A percentile compares a stretch with the other conserved stretches of the same genome.
Evolutionary conservation across 768 basidiomycete genomes (phyloP).

Genomic region (Leucocoprinus leucothites): DNA sequence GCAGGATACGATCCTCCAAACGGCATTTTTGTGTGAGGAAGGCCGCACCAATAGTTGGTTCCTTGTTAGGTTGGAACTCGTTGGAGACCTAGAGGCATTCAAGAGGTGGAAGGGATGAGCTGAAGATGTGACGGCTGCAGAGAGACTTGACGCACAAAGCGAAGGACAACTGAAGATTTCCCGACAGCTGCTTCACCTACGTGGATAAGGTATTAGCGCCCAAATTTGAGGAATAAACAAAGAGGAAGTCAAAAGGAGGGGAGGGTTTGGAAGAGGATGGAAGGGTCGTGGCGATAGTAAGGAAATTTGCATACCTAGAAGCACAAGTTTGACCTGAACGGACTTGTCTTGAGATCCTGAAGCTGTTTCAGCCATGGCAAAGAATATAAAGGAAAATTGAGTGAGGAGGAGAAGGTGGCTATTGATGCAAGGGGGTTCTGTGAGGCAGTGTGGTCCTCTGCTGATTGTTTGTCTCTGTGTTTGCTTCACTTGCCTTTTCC

Average conservation of each 20-base stretch:
- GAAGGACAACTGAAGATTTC: slow-evolving; percentile 96
- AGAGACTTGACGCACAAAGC: slow-evolving; percentile 67
- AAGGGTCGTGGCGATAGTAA: not conserved
- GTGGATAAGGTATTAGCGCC: slow-evolving; percentile 13
- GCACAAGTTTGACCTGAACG: slow-evolving; percentile 96
- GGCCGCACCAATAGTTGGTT: slow-evolving; percentile 96
- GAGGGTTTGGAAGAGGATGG: slow-evolving; percentile 5
- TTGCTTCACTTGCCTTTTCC: slow-evolving; percentile 22
- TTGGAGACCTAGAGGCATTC: slow-evolving; percentile 68
- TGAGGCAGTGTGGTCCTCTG: slow-evolving; percentile 7
- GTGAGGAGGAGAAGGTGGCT: slow-evolving; percentile 15
- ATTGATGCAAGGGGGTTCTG: not conserved
- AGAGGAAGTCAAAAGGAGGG: slow-evolving; percentile 5
- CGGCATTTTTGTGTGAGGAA: slow-evolving; percentile 95
- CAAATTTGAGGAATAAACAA: slow-evolving; percentile 4
- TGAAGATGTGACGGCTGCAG: not conserved
- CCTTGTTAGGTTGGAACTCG: slow-evolving; percentile 98
- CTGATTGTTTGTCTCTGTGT: slow-evolving; percentile 20
- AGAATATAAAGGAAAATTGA: slow-evolving; percentile 13
- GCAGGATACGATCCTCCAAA: slow-evolving; percentile 88
- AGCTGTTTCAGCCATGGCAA: slow-evolving; percentile 68
- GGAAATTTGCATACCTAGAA: slow-evolving; percentile 61
- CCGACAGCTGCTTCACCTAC: slow-evolving; percentile 97
- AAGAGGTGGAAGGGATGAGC: slow-evolving; percentile 15
- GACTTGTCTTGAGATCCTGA: slow-evolving; percentile 82